A percentile compares a stretch with the other conserved stretches of the same genome.
These are phyloP conservation scores for Amaranthus palmeri DNA, from an alignment of 148 eudicot genomes.

Conservation along the genomic window DNA sequence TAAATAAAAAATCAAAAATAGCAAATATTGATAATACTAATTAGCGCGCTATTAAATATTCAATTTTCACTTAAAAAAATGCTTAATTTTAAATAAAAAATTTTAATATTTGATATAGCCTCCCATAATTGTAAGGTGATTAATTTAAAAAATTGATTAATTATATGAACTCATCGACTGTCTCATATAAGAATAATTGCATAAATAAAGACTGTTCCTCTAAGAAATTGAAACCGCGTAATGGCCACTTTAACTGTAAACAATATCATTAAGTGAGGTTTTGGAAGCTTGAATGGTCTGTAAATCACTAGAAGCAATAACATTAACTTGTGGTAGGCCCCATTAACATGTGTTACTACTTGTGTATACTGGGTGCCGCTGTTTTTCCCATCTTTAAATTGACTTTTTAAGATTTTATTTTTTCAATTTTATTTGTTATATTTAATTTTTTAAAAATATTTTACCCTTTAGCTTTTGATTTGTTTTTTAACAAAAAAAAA, in stretches of 20 bases:
- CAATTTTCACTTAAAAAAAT: neutral
- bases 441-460: too few species aligned
- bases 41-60: neutral
- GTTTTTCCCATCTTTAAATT: neutral
- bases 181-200: too few species aligned
- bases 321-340: conserved; percentile 10
- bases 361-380: neutral
- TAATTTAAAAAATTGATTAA: neutral
- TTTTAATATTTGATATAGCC: too few species aligned
- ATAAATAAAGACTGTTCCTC: neutral
- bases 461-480: too few species aligned
- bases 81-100: too few species aligned
- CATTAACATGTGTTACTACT: neutral
- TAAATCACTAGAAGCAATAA: neutral
- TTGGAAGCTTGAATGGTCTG: neutral
- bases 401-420: too few species aligned
- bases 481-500: too few species aligned
- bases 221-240: neutral
- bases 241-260: neutral
- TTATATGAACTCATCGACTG: neutral
- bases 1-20: too few species aligned
- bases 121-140: neutral
- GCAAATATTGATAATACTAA: neutral
- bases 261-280: neutral
- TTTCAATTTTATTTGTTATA: too few species aligned